These are phyloP conservation scores for Melianthus villosus DNA, from an alignment of 441 rosid species.

Conservation along the genomic window DNA sequence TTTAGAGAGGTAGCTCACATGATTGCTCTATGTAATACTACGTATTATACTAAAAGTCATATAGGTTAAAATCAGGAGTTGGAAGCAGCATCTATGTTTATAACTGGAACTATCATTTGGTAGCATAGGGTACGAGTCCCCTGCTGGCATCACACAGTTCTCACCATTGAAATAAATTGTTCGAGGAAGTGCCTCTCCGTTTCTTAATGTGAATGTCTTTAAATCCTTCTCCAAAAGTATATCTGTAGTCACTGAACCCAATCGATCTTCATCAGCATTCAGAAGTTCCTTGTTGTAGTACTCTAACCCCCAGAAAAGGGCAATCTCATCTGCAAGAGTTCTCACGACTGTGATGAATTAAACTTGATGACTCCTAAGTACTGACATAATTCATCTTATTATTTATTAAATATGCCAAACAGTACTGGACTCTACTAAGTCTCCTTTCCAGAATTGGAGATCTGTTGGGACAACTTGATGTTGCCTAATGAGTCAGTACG, in stretches of 20 bases:
- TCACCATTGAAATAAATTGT: conserved; percentile 34
- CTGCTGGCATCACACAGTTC: conserved; percentile 30
- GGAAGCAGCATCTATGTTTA: too few relatives aligned
- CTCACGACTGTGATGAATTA: not conserved
- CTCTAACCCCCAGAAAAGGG: conserved; percentile 36
- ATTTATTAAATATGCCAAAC: too few relatives aligned
- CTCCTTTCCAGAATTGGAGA: too few relatives aligned
- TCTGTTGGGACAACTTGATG: too few relatives aligned
- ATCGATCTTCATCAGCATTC: conserved; percentile 11
- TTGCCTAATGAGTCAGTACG: too few relatives aligned
- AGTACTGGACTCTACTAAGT: too few relatives aligned
- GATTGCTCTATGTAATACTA: too few relatives aligned
- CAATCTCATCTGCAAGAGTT: conserved; percentile 30
- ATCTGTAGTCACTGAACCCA: conserved; percentile 33
- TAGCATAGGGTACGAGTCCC: conserved; percentile 34
- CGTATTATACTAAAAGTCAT: too few relatives aligned
- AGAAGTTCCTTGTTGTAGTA: conserved; percentile 23
- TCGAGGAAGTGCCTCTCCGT: conserved; percentile 35
- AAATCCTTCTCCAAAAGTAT: conserved; percentile 29
- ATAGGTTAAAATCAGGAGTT: too few relatives aligned
- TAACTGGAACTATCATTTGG: conserved; percentile 19
- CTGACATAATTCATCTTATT: not conserved
- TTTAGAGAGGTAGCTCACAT: too few relatives aligned
- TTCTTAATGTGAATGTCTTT: conserved; percentile 24
- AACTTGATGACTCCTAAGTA: not conserved